Percentiles rank a stretch among this genome's conserved stretches.
phyloP scores from a whole-genome alignment of 345 rosid species.

The Salix suchowensis region DNA sequence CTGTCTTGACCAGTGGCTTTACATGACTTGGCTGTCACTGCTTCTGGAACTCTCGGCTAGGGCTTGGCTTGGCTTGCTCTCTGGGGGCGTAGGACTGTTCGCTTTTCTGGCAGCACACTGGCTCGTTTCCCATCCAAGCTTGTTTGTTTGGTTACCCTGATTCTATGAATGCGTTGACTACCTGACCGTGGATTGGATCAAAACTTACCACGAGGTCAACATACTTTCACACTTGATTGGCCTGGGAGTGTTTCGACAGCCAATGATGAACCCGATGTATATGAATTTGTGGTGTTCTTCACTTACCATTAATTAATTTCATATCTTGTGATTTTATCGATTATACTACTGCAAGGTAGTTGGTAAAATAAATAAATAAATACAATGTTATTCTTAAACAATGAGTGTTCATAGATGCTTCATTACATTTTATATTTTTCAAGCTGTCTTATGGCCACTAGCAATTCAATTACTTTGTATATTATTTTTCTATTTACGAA shows the following conservation, averaged over 20 bases:
- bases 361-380: too few species aligned
- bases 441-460: too few species aligned
- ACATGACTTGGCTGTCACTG: background rate
- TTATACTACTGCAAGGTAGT: too few species aligned
- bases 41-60: slow-evolving; percentile 1
- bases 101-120: background rate
- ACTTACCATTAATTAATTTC: too few species aligned
- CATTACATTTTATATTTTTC: too few species aligned
- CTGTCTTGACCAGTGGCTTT: slow-evolving; percentile 1
- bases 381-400: too few species aligned
- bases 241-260: background rate
- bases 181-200: background rate
- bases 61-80: background rate
- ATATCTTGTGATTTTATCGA: too few species aligned
- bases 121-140: background rate
- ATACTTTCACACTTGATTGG: slow-evolving; percentile 6
- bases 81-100: background rate
- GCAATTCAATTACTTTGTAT: too few species aligned
- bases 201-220: slow-evolving; percentile 9
- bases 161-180: background rate
- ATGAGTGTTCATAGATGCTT: too few species aligned
- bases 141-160: background rate
- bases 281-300: too few species aligned
- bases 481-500: too few species aligned
- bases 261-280: too few species aligned